Evolutionary conservation across 495 filamentous ascomycete species (phyloP).

Genomic region (Penicillium canariense): DNA sequence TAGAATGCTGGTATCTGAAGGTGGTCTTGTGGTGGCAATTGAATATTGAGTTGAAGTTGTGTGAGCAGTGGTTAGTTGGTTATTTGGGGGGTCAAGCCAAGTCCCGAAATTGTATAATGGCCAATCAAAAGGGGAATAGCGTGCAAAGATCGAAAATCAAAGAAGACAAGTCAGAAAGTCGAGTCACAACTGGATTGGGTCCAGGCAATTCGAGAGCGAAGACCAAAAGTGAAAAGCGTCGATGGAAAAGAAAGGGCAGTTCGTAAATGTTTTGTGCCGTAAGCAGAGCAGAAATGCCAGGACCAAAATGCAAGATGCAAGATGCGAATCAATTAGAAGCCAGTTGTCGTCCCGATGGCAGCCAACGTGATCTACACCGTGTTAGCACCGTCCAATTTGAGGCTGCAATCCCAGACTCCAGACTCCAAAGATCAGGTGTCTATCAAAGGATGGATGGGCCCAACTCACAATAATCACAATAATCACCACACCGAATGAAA

Average conservation of each 20-base stretch:
- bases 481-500: slow-evolving; percentile 71
- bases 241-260: no score
- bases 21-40: not conserved
- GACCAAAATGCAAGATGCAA: not conserved
- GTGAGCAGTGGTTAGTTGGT: not conserved
- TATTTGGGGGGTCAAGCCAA: not conserved
- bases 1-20: not conserved
- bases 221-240: no score
- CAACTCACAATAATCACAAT: slow-evolving; percentile 69
- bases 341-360: slow-evolving; percentile 52
- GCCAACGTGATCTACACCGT: slow-evolving; percentile 52
- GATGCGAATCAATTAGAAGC: slow-evolving; percentile 41
- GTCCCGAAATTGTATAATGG: not conserved
- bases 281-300: not conserved
- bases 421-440: no score
- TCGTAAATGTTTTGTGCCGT: no score
- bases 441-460: not conserved
- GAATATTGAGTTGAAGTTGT: not conserved
- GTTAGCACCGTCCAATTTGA: slow-evolving; percentile 11
- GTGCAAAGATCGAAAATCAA: not conserved
- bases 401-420: not conserved
- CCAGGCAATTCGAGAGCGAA: no score
- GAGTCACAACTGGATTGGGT: no score
- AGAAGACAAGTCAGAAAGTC: not conserved
- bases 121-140: not conserved